Evolutionary conservation across 2,329 filamentous ascomycete genomes (phyloP).

Genomic region (Monosporascus ibericus): DNA sequence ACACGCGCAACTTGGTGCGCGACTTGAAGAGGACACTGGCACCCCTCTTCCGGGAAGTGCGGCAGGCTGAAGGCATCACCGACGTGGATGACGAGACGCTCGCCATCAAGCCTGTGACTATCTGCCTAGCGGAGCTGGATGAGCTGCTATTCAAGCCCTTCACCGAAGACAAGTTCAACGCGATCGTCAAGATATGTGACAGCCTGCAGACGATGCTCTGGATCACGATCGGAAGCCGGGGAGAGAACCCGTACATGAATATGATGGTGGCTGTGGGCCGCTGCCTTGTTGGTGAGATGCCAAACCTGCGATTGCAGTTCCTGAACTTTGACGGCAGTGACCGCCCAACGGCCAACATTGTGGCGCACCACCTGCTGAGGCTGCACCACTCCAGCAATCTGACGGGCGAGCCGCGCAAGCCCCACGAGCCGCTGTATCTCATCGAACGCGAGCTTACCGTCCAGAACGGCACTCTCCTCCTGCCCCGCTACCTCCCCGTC

Average conservation of each 20-base stretch:
- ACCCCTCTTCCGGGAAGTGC: slow-evolving; percentile 5
- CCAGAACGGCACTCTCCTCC: background rate
- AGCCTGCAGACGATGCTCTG: slow-evolving; percentile 9
- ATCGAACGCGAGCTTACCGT: slow-evolving; percentile 5
- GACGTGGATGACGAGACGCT: background rate
- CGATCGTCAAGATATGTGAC: slow-evolving; percentile 5
- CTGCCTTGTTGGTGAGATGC: slow-evolving; percentile 9
- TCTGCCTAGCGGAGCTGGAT: slow-evolving; percentile 24
- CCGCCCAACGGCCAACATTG: slow-evolving; percentile 1
- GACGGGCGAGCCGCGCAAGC: slow-evolving; percentile 1
- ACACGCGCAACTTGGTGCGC: slow-evolving; percentile 4
- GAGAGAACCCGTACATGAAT: slow-evolving; percentile 9
- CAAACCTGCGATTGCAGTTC: slow-evolving; percentile 6
- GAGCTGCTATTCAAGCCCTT: slow-evolving; percentile 20
- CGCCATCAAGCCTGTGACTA: slow-evolving; percentile 2
- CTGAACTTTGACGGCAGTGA: slow-evolving; percentile 6
- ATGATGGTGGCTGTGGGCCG: slow-evolving; percentile 10
- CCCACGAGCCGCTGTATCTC: background rate
- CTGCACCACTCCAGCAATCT: slow-evolving; percentile 4
- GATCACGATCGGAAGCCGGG: slow-evolving; percentile 6
- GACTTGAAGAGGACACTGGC: slow-evolving; percentile 3
- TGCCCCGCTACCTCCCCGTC: slow-evolving; percentile 3
- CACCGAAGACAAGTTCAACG: slow-evolving; percentile 6
- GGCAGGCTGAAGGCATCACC: slow-evolving; percentile 1
- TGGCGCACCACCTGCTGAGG: slow-evolving; percentile 6